phyloP scores from a whole-genome alignment of 73 alveolate genomes.

The Paramecium sonneborni region DNA sequence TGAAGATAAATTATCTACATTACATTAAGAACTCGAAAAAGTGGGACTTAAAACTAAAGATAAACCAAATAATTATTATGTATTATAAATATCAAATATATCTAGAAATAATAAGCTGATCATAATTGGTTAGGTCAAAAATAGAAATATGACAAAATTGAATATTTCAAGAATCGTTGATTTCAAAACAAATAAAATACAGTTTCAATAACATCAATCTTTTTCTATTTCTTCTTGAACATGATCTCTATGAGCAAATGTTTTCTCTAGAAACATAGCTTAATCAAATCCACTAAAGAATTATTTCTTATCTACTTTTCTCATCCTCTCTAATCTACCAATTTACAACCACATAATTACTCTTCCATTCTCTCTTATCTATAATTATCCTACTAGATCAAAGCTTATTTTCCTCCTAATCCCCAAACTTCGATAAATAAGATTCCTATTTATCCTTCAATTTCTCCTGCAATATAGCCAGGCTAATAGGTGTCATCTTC shows the following conservation, averaged over 20 bases:
- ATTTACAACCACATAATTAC: neutral
- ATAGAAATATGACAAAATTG: conserved; percentile 35
- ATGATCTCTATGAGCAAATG: neutral
- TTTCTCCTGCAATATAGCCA: conserved; percentile 48
- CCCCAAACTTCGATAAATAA: conserved; percentile 62
- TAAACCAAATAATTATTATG: conserved; percentile 25
- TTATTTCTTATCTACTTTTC: conserved; percentile 63
- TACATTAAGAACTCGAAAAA: neutral
- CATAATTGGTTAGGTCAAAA: neutral
- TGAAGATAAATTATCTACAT: neutral
- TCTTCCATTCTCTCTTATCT: conserved; percentile 61
- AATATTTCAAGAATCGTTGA: conserved; percentile 19
- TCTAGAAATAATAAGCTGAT: neutral
- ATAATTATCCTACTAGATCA: neutral
- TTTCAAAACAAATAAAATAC: neutral
- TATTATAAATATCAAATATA: neutral
- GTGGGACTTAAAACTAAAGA: neutral
- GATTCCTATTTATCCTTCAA: conserved; percentile 26
- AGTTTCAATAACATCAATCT: neutral
- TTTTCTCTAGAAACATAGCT: conserved; percentile 49
- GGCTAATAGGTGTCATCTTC: conserved; percentile 57
- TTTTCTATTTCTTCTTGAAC: neutral
- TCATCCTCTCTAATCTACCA: conserved; percentile 53
- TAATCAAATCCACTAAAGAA: conserved; percentile 57
- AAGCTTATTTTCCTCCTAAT: conserved; percentile 54